These are phyloP conservation scores for Kluyveromyces aestuarii DNA, from an alignment of 805 yeast species.

Conservation along the genomic window DNA sequence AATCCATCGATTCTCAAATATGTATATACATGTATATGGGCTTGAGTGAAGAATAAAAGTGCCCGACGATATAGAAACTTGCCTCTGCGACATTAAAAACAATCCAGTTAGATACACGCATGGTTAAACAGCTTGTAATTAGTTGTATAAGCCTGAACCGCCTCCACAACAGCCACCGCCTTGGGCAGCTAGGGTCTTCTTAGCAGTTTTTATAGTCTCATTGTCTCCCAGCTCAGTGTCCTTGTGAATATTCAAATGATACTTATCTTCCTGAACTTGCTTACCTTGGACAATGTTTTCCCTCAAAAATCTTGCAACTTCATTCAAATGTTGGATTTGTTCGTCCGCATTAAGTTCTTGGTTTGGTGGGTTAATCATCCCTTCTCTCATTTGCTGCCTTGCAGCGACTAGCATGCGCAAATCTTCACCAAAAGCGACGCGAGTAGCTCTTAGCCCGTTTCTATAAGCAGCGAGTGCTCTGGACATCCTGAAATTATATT, in stretches of 20 bases:
- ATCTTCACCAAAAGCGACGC: conserved; percentile 44
- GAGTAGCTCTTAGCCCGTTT: conserved; percentile 57
- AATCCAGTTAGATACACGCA: too few species aligned
- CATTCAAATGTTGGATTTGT: conserved; percentile 49
- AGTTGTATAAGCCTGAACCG: conserved; percentile 20
- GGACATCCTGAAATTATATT: not conserved
- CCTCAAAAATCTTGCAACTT: conserved; percentile 59
- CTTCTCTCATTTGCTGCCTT: conserved; percentile 47
- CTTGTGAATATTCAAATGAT: conserved; percentile 57
- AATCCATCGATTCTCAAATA: too few species aligned
- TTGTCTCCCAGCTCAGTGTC: conserved; percentile 89
- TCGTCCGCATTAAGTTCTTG: conserved; percentile 39
- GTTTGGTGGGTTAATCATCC: conserved; percentile 37
- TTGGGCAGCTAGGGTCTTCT: conserved; percentile 37
- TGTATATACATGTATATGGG: too few species aligned
- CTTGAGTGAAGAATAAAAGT: too few species aligned
- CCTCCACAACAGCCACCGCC: conserved; percentile 55
- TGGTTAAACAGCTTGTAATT: not conserved
- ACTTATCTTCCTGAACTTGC: conserved; percentile 24
- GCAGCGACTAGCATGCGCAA: conserved; percentile 45
- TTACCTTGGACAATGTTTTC: conserved; percentile 84
- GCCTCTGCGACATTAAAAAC: too few species aligned
- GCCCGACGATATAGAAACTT: too few species aligned
- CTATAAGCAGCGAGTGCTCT: conserved; percentile 48
- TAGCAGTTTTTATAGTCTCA: conserved; percentile 55